Conservation (phyloP, 2,329 filamentous ascomycete genomes). For the Zarea fungicola region DNA sequence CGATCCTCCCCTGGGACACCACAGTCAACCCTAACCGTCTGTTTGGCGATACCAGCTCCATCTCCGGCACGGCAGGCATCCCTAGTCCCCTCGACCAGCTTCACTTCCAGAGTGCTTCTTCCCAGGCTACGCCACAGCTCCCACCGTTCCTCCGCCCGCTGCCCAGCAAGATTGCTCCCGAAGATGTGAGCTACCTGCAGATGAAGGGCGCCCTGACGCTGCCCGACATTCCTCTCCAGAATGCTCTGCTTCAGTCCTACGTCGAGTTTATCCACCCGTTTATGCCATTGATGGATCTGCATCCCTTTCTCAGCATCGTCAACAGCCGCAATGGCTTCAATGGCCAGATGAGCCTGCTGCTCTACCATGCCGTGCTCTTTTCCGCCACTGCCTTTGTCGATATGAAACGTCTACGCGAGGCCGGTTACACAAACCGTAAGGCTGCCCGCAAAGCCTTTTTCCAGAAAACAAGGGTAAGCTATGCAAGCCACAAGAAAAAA, state of each 20-base stretch:
- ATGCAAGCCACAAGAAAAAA: background rate
- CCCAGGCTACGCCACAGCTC: slow-evolving; percentile 37
- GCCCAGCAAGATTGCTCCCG: slow-evolving; percentile 67
- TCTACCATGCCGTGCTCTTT: slow-evolving; percentile 96
- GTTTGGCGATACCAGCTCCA: slow-evolving; percentile 34
- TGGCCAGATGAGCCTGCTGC: slow-evolving; percentile 72
- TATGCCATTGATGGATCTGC: slow-evolving; percentile 78
- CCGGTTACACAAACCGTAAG: slow-evolving; percentile 73
- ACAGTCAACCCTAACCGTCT: slow-evolving; percentile 30
- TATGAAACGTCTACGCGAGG: slow-evolving; percentile 66
- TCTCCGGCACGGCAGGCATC: slow-evolving; percentile 39
- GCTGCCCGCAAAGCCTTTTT: slow-evolving; percentile 85
- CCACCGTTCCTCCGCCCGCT: slow-evolving; percentile 73
- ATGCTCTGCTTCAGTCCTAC: slow-evolving; percentile 75
- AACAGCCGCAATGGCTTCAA: slow-evolving; percentile 62
- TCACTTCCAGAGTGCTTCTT: background rate
- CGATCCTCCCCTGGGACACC: slow-evolving; percentile 21
- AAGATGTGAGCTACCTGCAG: slow-evolving; percentile 78
- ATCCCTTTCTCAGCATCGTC: slow-evolving; percentile 55
- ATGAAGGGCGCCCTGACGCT: slow-evolving; percentile 80
- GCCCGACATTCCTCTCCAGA: slow-evolving; percentile 64
- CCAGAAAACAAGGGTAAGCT: slow-evolving; percentile 76
- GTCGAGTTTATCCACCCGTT: slow-evolving; percentile 89
- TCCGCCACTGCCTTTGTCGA: slow-evolving; percentile 85
- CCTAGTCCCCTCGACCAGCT: slow-evolving; percentile 36